Evolutionary conservation across 768 basidiomycete genomes (phyloP).

Genomic region (Tubosaeta sp.): DNA sequence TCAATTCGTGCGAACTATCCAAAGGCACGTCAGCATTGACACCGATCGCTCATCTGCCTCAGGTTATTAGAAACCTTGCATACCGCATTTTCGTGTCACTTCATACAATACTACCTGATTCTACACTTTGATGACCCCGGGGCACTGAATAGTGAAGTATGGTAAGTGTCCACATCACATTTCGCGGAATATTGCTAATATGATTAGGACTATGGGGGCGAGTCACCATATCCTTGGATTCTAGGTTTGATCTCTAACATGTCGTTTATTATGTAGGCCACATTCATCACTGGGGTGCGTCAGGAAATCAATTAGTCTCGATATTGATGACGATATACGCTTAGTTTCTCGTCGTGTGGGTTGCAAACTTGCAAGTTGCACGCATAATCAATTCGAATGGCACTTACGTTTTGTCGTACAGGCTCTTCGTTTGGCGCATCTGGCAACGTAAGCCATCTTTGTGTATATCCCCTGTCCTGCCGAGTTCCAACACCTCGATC

Average conservation of each 20-base stretch:
- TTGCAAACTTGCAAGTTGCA: conserved; percentile 4
- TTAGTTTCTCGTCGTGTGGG: conserved; percentile 1
- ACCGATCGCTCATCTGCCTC: background rate
- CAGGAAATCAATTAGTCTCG: background rate
- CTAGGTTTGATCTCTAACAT: too few species aligned
- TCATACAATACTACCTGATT: conserved; percentile 14
- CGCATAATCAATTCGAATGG: background rate
- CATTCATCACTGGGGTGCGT: conserved; percentile 9
- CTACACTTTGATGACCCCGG: conserved; percentile 5
- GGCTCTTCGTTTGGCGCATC: conserved; percentile 19
- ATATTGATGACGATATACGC: background rate
- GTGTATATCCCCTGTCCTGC: background rate
- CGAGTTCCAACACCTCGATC: background rate
- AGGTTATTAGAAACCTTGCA: conserved; percentile 15
- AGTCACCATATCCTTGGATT: background rate
- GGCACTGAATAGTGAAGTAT: conserved; percentile 3
- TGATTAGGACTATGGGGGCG: conserved; percentile 10
- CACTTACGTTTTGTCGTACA: background rate
- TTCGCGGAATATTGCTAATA: too few species aligned
- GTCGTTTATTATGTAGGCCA: background rate
- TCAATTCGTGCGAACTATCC: too few species aligned
- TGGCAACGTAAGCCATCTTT: conserved; percentile 11
- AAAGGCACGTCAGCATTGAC: background rate
- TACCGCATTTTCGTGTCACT: conserved; percentile 12
- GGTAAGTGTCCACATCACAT: conserved; percentile 1